Conservation (phyloP, 2,329 filamentous ascomycete species). For the Neopestalotiopsis clavispora region DNA sequence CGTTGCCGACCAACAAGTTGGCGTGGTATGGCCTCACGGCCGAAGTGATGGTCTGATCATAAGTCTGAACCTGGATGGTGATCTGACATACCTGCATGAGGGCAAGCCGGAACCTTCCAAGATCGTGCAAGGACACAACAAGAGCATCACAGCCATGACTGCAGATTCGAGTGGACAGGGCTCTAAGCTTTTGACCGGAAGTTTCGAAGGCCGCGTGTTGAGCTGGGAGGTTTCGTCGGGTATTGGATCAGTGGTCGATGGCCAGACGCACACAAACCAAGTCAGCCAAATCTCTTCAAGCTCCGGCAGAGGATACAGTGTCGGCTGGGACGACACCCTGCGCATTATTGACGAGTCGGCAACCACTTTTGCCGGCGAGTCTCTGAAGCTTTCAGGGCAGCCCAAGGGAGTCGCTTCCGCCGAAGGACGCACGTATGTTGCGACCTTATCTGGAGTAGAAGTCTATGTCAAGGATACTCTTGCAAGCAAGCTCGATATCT, state of each 20-base stretch:
- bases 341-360: conserved; percentile 77
- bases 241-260: conserved; percentile 72
- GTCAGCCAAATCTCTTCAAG: conserved; percentile 74
- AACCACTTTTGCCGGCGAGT: conserved; percentile 74
- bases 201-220: conserved; percentile 87
- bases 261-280: conserved; percentile 84
- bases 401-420: conserved; percentile 59
- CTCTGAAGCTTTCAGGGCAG: conserved; percentile 74
- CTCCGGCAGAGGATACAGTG: conserved; percentile 74
- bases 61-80: conserved; percentile 84
- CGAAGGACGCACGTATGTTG: conserved; percentile 52
- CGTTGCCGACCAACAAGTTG: conserved; percentile 87
- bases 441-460: conserved; percentile 60
- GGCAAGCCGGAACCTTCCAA: conserved; percentile 71
- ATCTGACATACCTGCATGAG: conserved; percentile 85
- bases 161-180: conserved; percentile 58
- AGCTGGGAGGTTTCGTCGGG: conserved; percentile 81
- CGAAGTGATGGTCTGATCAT: conserved; percentile 87
- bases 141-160: conserved; percentile 81
- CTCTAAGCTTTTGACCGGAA: conserved; percentile 82
- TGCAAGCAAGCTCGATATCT: conserved; percentile 62
- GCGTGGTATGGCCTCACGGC: conserved; percentile 86
- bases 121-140: conserved; percentile 86
- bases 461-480: conserved; percentile 64
- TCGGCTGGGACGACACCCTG: conserved; percentile 93